phyloP scores from a whole-genome alignment of 75 land plant species.

The Cryptomeria japonica region DNA sequence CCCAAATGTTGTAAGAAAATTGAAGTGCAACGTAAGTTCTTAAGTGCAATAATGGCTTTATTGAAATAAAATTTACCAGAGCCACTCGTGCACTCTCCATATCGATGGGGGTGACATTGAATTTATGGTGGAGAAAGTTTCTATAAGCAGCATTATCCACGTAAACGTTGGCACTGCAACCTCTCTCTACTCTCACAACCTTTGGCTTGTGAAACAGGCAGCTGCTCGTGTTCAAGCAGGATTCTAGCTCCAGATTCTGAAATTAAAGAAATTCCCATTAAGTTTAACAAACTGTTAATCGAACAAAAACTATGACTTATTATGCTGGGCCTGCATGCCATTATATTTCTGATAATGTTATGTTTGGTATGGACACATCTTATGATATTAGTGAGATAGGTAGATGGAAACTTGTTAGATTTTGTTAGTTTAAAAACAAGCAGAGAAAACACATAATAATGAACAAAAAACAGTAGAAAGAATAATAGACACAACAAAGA shows the following conservation, averaged over 20 bases:
- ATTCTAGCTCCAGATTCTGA: constrained; percentile 5
- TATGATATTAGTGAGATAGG: no score
- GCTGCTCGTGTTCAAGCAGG: not conserved
- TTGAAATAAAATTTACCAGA: constrained; percentile 1
- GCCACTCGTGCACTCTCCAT: constrained; percentile 29
- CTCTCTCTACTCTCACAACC: constrained; percentile 18
- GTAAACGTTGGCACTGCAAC: constrained; percentile 17
- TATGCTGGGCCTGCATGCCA: no score
- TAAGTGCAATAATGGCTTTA: not conserved
- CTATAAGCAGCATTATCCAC: constrained; percentile 31
- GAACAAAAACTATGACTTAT: no score
- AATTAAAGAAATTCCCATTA: not conserved
- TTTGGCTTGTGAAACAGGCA: constrained; percentile 12
- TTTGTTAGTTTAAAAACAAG: no score
- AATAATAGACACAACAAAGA: no score
- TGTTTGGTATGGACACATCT: no score
- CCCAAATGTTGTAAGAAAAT: not conserved
- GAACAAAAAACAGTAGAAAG: no score
- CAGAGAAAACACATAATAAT: no score
- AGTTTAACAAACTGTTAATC: not conserved
- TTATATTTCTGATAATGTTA: no score
- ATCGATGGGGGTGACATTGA: constrained; percentile 17
- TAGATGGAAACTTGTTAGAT: no score
- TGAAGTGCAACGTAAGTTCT: not conserved
- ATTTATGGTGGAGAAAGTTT: constrained; percentile 11